Conservation (phyloP, 257 asterid genomes). For the Gentiana macrophylla region DNA sequence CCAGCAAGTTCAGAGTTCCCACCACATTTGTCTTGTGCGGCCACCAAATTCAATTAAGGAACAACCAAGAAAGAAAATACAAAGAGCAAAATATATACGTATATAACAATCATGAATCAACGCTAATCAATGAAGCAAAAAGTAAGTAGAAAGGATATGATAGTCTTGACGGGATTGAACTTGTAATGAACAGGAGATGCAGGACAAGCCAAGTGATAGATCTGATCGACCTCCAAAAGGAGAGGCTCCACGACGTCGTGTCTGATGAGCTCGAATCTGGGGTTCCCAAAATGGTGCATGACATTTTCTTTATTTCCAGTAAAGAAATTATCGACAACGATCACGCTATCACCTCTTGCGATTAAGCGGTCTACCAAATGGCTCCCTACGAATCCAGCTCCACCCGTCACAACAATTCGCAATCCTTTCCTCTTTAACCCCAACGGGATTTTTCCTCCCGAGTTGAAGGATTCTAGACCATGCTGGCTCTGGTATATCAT, state of each 20-base stretch:
- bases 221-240: slow-evolving; percentile 88
- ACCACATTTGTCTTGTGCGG: slow-evolving; percentile 95
- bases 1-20: slow-evolving; percentile 97
- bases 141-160: slow-evolving; percentile 52
- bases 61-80: neutral
- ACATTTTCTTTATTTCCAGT: slow-evolving; percentile 92
- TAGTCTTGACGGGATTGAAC: slow-evolving; percentile 93
- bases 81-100: neutral
- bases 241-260: slow-evolving; percentile 99
- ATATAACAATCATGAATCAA: no score
- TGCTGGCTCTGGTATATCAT: slow-evolving; percentile 40
- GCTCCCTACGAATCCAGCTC: slow-evolving; percentile 95
- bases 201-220: slow-evolving; percentile 97
- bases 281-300: slow-evolving; percentile 75
- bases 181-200: slow-evolving; percentile 98
- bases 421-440: slow-evolving; percentile 63
- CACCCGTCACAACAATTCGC: slow-evolving; percentile 90
- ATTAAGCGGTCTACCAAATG: slow-evolving; percentile 87
- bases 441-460: slow-evolving; percentile 79
- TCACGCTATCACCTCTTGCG: slow-evolving; percentile 81
- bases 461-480: slow-evolving; percentile 38
- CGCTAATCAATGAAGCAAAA: neutral
- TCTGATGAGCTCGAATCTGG: slow-evolving; percentile 83
- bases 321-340: slow-evolving; percentile 92
- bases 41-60: slow-evolving; percentile 28